Conservation (phyloP, 306 rosid species). For the Sindora glabra region DNA sequence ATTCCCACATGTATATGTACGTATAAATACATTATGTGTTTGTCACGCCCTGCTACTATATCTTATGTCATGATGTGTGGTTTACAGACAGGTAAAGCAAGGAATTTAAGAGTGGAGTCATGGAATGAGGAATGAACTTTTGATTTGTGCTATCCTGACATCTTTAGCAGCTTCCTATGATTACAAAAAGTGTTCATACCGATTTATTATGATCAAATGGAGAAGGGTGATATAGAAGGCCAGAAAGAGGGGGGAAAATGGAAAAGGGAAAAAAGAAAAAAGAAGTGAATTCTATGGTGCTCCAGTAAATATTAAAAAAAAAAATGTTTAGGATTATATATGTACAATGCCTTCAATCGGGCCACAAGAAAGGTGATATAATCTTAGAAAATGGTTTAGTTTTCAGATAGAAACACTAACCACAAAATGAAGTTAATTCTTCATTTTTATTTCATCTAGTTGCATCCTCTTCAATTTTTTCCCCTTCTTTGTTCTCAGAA, state of each 20-base stretch:
- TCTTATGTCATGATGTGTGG: background rate
- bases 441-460: too few species aligned
- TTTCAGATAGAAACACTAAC: background rate
- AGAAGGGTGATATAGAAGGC: too few species aligned
- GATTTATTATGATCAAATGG: background rate
- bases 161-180: constrained; percentile 6
- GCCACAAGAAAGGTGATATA: constrained; percentile 10
- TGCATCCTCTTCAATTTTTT: background rate
- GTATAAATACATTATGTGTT: background rate
- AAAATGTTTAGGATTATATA: constrained; percentile 10
- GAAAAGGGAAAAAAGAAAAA: too few species aligned
- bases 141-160: too few species aligned
- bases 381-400: background rate
- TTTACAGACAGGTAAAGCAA: constrained; percentile 32
- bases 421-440: too few species aligned
- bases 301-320: constrained; percentile 11
- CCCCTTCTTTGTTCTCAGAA: too few species aligned
- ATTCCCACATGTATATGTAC: too few species aligned
- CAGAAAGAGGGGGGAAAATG: too few species aligned
- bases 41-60: background rate
- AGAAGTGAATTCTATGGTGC: too few species aligned
- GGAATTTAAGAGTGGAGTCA: constrained; percentile 2
- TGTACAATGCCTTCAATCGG: constrained; percentile 2
- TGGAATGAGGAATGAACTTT: too few species aligned
- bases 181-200: constrained; percentile 2